Evolutionary conservation across 768 basidiomycete species (phyloP).

Genomic region (Suillus plorans): DNA sequence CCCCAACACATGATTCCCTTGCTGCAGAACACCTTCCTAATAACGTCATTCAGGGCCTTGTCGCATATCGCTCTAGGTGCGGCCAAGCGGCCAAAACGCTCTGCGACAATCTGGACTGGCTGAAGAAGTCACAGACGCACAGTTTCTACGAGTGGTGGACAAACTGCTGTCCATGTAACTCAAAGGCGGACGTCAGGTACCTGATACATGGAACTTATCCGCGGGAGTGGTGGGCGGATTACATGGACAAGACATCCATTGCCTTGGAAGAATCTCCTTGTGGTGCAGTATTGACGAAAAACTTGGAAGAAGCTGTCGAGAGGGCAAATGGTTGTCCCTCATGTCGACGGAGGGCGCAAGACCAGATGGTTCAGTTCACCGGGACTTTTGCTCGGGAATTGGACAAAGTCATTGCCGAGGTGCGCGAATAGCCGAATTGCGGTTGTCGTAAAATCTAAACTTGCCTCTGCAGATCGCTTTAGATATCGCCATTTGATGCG

Average conservation of each 20-base stretch:
- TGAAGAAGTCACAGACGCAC: conserved; percentile 22
- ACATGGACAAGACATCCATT: conserved; percentile 26
- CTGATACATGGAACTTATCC: conserved; percentile 26
- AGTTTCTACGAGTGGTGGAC: conserved; percentile 30
- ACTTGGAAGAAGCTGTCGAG: conserved; percentile 17
- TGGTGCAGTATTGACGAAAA: conserved; percentile 15
- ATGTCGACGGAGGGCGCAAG: conserved; percentile 18
- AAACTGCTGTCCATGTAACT: conserved; percentile 23
- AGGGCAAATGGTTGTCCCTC: conserved; percentile 19
- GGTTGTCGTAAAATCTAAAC: not conserved
- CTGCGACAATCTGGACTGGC: conserved; percentile 22
- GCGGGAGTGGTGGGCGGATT: conserved; percentile 32
- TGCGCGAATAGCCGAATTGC: conserved; percentile 12
- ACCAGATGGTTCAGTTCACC: conserved; percentile 23
- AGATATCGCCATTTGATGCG: not conserved
- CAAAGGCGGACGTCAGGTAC: conserved; percentile 23
- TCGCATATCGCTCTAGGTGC: conserved; percentile 21
- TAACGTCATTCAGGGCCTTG: conserved; percentile 16
- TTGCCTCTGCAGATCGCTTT: not conserved
- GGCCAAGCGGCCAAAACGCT: conserved; percentile 18
- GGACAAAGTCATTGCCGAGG: conserved; percentile 17
- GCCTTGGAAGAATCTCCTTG: conserved; percentile 26
- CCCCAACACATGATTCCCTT: conserved; percentile 5
- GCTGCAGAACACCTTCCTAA: conserved; percentile 9
- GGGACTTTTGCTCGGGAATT: conserved; percentile 23